phyloP scores from a whole-genome alignment of 2,329 filamentous ascomycete species.

The Coleophoma cylindrospora region DNA sequence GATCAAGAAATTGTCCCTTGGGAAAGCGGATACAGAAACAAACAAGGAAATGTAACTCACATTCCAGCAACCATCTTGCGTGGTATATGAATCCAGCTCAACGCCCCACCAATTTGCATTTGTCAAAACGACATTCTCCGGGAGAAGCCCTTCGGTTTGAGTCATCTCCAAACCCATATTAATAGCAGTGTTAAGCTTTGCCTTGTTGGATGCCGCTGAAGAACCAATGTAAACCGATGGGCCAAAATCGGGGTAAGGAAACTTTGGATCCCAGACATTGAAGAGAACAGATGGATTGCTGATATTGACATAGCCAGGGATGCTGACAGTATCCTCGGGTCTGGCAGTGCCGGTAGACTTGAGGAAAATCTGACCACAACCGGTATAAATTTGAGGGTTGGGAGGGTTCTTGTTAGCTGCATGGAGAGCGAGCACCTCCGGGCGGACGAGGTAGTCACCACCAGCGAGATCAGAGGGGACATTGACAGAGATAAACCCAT shows the following conservation, averaged over 20 bases:
- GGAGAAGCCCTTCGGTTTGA: slow-evolving; percentile 46
- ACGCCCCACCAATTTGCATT: slow-evolving; percentile 71
- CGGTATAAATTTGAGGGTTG: slow-evolving; percentile 68
- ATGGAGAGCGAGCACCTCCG: slow-evolving; percentile 67
- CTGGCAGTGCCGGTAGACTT: slow-evolving; percentile 40
- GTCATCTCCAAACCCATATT: slow-evolving; percentile 4
- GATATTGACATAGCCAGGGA: slow-evolving; percentile 59
- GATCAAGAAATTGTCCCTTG: neutral
- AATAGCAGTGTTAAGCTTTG: neutral
- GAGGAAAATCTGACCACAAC: slow-evolving; percentile 68
- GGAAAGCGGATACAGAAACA: neutral
- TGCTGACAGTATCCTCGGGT: slow-evolving; percentile 50
- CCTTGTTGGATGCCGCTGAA: neutral
- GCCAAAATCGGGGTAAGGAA: slow-evolving; percentile 54
- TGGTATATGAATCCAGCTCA: slow-evolving; percentile 51
- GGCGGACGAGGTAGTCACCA: slow-evolving; percentile 67
- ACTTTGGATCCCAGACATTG: slow-evolving; percentile 55
- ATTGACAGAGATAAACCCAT: slow-evolving; percentile 57
- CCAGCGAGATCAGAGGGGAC: slow-evolving; percentile 56
- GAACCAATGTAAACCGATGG: slow-evolving; percentile 32
- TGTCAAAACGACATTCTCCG: slow-evolving; percentile 51
- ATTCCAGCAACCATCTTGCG: slow-evolving; percentile 54
- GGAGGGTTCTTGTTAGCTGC: slow-evolving; percentile 43
- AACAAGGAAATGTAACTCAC: slow-evolving; percentile 20
- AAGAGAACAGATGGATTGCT: slow-evolving; percentile 53